A percentile compares a stretch with the other conserved stretches of the same genome.
Conservation (phyloP, 176 grass and related monocot genomes). For the Aegilops umbellulata region DNA sequence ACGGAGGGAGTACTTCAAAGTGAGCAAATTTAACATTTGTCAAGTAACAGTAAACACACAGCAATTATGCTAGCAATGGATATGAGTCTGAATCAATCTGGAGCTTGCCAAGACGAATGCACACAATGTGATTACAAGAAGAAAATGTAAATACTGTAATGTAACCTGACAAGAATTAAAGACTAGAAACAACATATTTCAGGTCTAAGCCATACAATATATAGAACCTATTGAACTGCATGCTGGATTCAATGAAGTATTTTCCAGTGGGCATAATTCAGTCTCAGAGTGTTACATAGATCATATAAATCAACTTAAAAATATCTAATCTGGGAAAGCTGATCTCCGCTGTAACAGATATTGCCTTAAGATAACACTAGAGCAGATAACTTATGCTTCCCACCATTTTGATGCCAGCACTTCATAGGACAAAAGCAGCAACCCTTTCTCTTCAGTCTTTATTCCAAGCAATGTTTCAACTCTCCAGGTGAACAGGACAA, state of each 20-base stretch:
- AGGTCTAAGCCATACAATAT: neutral
- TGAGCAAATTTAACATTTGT: neutral
- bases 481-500: neutral
- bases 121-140: neutral
- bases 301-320: neutral
- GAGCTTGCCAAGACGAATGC: neutral
- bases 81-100: neutral
- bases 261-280: neutral
- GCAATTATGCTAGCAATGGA: neutral
- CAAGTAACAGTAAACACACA: neutral
- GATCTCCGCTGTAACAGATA: neutral
- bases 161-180: neutral
- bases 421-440: neutral
- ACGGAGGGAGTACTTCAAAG: neutral
- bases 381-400: neutral
- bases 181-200: neutral
- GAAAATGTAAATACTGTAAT: neutral
- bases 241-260: neutral
- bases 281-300: neutral
- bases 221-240: neutral
- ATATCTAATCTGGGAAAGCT: neutral
- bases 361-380: neutral
- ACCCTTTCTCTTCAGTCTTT: neutral
- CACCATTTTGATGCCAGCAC: neutral
- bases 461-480: slow-evolving; percentile 19